Evolutionary conservation across 305 asterid species (phyloP).

Genomic region (Euphrasia arctica): DNA sequence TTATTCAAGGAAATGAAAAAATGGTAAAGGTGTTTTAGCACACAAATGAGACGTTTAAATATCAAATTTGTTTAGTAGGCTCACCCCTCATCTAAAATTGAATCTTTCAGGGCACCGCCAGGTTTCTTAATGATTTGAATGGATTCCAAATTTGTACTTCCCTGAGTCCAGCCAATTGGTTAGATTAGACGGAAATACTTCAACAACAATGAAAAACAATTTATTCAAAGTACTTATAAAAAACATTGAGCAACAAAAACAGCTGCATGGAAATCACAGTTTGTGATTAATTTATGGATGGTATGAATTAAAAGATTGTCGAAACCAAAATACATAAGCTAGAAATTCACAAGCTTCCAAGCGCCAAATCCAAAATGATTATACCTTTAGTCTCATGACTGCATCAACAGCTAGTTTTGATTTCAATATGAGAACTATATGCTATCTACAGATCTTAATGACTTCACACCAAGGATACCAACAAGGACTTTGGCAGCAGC

Average conservation of each 20-base stretch:
- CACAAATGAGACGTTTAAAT: not conserved
- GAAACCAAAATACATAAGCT: not conserved
- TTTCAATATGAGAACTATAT: not conserved
- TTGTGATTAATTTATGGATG: not conserved
- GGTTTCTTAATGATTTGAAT: slow-evolving; percentile 91
- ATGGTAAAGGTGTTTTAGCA: not conserved
- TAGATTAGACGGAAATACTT: slow-evolving; percentile 24
- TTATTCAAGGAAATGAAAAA: not conserved
- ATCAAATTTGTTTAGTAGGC: slow-evolving; percentile 4
- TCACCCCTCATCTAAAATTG: slow-evolving; percentile 87
- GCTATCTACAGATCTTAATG: not conserved
- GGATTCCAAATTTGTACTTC: slow-evolving; percentile 85
- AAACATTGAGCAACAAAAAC: not conserved
- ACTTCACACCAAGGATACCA: slow-evolving; percentile 55
- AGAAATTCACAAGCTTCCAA: slow-evolving; percentile 18
- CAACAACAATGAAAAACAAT: not conserved
- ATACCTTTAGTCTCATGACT: slow-evolving; percentile 87
- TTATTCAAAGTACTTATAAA: not conserved
- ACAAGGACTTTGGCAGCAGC: slow-evolving; percentile 98
- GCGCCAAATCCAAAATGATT: slow-evolving; percentile 9
- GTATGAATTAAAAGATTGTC: not conserved
- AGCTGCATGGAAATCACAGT: not conserved
- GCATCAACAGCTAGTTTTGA: slow-evolving; percentile 80
- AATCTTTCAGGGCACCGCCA: slow-evolving; percentile 81
- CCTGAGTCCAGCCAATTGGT: slow-evolving; percentile 35